Percentiles rank a stretch among this genome's conserved stretches.
These are phyloP conservation scores for Hypomyces rosellus DNA, from an alignment of 2,329 filamentous ascomycete genomes.

Conservation along the genomic window DNA sequence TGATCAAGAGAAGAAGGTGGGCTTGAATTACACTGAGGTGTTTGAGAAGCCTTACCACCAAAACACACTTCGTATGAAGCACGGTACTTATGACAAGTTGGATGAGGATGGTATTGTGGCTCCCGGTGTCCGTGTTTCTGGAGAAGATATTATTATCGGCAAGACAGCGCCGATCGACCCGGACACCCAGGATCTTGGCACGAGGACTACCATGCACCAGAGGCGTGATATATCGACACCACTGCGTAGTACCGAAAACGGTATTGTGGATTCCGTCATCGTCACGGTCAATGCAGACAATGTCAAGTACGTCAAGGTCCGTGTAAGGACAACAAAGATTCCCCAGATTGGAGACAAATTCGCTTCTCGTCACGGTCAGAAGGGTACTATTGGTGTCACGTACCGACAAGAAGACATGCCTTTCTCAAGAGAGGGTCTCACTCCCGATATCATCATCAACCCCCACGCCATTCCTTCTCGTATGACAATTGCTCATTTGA, in stretches of 20 bases:
- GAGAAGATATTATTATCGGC: slow-evolving; percentile 98
- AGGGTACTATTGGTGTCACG: slow-evolving; percentile 98
- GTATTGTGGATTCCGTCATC: slow-evolving; percentile 90
- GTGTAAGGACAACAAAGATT: slow-evolving; percentile 94
- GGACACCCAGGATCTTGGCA: slow-evolving; percentile 88
- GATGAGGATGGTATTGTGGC: slow-evolving; percentile 94
- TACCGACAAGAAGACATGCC: slow-evolving; percentile 99
- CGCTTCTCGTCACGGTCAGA: slow-evolving; percentile 97
- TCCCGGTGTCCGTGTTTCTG: slow-evolving; percentile 88
- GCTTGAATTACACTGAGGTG: slow-evolving; percentile 83
- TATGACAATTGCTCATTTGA: slow-evolving; percentile 99
- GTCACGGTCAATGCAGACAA: slow-evolving; percentile 93
- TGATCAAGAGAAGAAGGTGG: slow-evolving; percentile 93
- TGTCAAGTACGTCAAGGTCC: slow-evolving; percentile 92
- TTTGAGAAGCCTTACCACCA: slow-evolving; percentile 92
- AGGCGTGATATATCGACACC: slow-evolving; percentile 96
- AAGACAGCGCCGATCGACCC: slow-evolving; percentile 94
- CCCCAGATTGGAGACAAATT: slow-evolving; percentile 99
- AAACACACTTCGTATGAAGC: slow-evolving; percentile 87
- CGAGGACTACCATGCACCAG: slow-evolving; percentile 81
- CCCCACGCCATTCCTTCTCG: slow-evolving; percentile 98
- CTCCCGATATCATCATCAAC: slow-evolving; percentile 96
- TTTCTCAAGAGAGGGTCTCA: slow-evolving; percentile 85
- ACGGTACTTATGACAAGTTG: slow-evolving; percentile 94
- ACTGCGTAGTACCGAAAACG: slow-evolving; percentile 89